A percentile compares a stretch with the other conserved stretches of the same genome.
Evolutionary conservation across 805 yeast species (phyloP).

Genomic region (Candida railenensis): DNA sequence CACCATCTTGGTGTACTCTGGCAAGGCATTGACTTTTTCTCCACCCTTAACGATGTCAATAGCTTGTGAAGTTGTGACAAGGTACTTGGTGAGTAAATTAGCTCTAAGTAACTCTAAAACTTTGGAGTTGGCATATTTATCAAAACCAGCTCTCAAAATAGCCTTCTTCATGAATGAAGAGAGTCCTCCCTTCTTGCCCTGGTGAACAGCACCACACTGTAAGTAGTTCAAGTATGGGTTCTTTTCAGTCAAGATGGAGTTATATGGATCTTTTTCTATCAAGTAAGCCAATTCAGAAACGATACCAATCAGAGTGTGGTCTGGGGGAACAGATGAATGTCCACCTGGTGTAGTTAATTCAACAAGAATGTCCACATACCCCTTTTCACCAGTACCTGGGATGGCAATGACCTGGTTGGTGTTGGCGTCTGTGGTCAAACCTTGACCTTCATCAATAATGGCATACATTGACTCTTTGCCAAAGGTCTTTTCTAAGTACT

Average conservation of each 20-base stretch:
- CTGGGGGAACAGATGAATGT: constrained; percentile 76
- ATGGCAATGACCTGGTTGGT: constrained; percentile 59
- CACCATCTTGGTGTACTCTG: constrained; percentile 30
- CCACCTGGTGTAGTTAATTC: constrained; percentile 68
- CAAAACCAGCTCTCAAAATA: constrained; percentile 36
- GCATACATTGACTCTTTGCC: constrained; percentile 62
- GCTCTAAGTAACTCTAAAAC: constrained; percentile 13
- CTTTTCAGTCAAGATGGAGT: constrained; percentile 41
- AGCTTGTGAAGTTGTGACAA: constrained; percentile 38
- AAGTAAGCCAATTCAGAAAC: constrained; percentile 53
- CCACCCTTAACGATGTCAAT: constrained; percentile 38
- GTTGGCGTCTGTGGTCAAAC: constrained; percentile 43
- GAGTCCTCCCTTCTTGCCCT: constrained; percentile 21
- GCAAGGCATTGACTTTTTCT: constrained; percentile 41
- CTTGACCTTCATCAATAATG: constrained; percentile 67
- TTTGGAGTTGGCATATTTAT: constrained; percentile 32
- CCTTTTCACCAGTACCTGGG: constrained; percentile 49
- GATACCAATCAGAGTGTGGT: constrained; percentile 77
- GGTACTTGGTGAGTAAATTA: constrained; percentile 22
- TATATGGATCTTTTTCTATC: constrained; percentile 60
- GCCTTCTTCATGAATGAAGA: constrained; percentile 20
- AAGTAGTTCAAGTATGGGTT: constrained; percentile 62
- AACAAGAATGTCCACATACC: constrained; percentile 47
- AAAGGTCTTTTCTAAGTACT: constrained; percentile 47
- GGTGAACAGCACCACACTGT: constrained; percentile 63